Evolutionary conservation across 352 stramenopile genomes (phyloP), one percentile per base, ranked within the genome.

Genomic region (Globisporangium polare): DNA sequence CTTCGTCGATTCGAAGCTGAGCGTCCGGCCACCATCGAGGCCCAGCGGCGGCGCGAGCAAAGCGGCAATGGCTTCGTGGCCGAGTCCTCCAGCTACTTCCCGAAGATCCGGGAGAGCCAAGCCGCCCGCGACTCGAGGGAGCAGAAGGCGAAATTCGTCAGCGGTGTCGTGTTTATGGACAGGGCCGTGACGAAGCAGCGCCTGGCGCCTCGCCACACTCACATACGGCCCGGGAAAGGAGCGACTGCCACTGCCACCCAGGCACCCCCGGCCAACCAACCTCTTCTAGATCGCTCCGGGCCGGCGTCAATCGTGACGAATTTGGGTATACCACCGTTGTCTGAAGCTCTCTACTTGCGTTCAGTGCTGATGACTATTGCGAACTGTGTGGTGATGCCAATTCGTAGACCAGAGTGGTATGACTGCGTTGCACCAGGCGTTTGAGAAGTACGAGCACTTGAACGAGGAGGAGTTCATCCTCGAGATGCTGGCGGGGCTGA

Each of bases 11-110:
- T 78, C 33, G 66, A 77, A 51, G 60, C 50, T 3, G 66, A 75
- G 55, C 66, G 73, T 9, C 74, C 74, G 15, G 58, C 64, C 4
- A 83, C 72, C 0, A 68, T 72, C 13, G 77, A 76, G 13, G 49
- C 58, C 0, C 67, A 80, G 18, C 54, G 69, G 3, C 39, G 46
- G 13, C 63, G 64, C 4, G 65, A 80, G 35, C 53, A 77, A 24
- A 53, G 68, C 10, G 64, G 62, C 15, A 69, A 74, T 53, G 69
- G 66, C 12, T 67, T 75, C 46, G 69, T 49, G 13, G 66, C 74
- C 0, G 75, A 78, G 35, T 46, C 64, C 1, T 63, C 66, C 9
- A 86, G 74, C 41, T 86, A 84, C 46, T 83, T 86, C 52, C 78
- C 78, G 24, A 77, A 73, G 33, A 86, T 84, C 59, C 65, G 70